Evolutionary conservation across 1,284 basidiomycete genomes (phyloP).

Genomic region (Neonothopanus nambi): DNA sequence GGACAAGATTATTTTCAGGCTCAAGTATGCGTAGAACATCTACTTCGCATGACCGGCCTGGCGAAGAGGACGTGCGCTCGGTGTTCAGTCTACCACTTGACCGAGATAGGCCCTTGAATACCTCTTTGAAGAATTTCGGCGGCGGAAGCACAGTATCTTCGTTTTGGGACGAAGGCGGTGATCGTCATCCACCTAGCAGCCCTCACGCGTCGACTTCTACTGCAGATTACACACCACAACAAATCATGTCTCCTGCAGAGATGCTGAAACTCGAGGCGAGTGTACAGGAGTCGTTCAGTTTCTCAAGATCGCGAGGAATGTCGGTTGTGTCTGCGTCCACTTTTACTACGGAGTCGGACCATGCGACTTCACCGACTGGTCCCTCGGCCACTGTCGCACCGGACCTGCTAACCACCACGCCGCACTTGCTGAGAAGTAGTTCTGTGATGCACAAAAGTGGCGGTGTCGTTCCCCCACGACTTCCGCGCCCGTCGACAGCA

Average conservation of each 20-base stretch:
- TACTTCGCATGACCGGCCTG: slow-evolving; percentile 40
- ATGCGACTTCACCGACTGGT: slow-evolving; percentile 14
- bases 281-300: slow-evolving; percentile 31
- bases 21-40: slow-evolving; percentile 52
- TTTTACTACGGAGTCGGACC: slow-evolving; percentile 27
- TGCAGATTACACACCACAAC: slow-evolving; percentile 56
- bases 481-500: slow-evolving; percentile 27
- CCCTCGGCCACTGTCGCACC: slow-evolving; percentile 17
- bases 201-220: slow-evolving; percentile 24
- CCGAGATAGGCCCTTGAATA: slow-evolving; percentile 27
- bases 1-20: slow-evolving; percentile 64
- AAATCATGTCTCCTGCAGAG: slow-evolving; percentile 66
- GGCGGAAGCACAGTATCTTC: slow-evolving; percentile 30
- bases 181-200: slow-evolving; percentile 28
- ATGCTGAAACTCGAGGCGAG: slow-evolving; percentile 59
- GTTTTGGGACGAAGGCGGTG: slow-evolving; percentile 50
- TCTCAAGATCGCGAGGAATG: slow-evolving; percentile 28
- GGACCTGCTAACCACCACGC: slow-evolving; percentile 5
- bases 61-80: slow-evolving; percentile 53
- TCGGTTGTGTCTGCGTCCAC: slow-evolving; percentile 40
- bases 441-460: slow-evolving; percentile 7
- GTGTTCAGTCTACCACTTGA: slow-evolving; percentile 52
- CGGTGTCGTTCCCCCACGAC: slow-evolving; percentile 15
- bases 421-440: slow-evolving; percentile 3
- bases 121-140: slow-evolving; percentile 1